Percentiles rank a stretch among this genome's conserved stretches.
Evolutionary conservation across 78 protist species (phyloP).

Genomic region (Planoprotostelium fungivorum): DNA sequence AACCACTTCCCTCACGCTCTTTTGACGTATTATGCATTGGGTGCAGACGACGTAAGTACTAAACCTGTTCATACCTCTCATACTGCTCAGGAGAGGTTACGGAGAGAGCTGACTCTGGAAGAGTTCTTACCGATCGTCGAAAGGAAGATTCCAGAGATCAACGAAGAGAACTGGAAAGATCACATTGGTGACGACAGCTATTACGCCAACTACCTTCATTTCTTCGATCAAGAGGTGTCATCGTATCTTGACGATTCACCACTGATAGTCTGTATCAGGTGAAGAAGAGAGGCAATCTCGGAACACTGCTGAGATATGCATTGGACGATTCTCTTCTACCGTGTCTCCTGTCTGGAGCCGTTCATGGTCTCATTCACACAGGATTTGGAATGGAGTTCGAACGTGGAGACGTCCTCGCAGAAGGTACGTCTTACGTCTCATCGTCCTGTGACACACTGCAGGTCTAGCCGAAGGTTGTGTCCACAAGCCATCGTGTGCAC

Average conservation of each 20-base stretch:
- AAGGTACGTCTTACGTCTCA: neutral
- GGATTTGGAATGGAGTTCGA: neutral
- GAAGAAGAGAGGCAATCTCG: neutral
- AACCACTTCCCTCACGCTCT: neutral
- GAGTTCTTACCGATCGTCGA: neutral
- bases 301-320: neutral
- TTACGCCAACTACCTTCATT: neutral
- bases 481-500: neutral
- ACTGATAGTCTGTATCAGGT: neutral
- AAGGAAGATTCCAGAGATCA: neutral
- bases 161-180: neutral
- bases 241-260: neutral
- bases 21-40: neutral
- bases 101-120: neutral
- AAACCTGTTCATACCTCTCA: neutral
- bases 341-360: neutral
- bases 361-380: neutral
- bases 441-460: too few species aligned
- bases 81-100: neutral
- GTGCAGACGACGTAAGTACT: neutral
- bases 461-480: neutral
- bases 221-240: neutral
- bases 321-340: neutral
- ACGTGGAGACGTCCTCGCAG: neutral
- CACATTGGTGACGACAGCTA: neutral